Evolutionary conservation across 139 green algal species (phyloP).

Genomic region (Volvox africanus): DNA sequence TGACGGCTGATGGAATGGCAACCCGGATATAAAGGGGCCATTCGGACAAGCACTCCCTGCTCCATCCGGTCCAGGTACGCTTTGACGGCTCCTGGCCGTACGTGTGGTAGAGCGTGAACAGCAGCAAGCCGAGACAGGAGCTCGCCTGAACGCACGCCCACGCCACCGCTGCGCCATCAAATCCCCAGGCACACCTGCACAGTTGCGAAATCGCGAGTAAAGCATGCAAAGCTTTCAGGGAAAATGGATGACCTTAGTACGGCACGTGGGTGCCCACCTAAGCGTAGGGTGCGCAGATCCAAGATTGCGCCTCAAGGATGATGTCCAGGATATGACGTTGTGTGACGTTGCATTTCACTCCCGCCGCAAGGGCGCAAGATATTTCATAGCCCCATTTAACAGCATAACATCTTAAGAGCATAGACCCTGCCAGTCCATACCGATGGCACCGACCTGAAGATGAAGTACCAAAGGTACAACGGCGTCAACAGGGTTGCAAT

Average conservation of each 20-base stretch:
- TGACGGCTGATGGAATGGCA: slow-evolving; percentile 75
- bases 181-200: slow-evolving; percentile 63
- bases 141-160: slow-evolving; percentile 66
- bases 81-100: slow-evolving; percentile 45
- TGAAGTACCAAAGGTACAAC: slow-evolving; percentile 72
- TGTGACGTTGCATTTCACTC: no score
- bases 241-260: no score
- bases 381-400: no score
- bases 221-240: no score
- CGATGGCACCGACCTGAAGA: slow-evolving; percentile 52
- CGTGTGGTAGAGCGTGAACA: slow-evolving; percentile 61
- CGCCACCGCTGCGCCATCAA: slow-evolving; percentile 66
- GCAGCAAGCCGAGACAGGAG: slow-evolving; percentile 54
- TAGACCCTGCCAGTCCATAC: no score
- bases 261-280: no score
- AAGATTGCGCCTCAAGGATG: no score
- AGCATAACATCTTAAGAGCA: no score
- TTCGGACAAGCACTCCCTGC: slow-evolving; percentile 66
- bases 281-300: no score
- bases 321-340: no score
- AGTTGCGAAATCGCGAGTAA: neutral
- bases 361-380: no score
- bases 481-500: slow-evolving; percentile 69
- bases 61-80: slow-evolving; percentile 72
- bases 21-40: slow-evolving; percentile 77